A percentile compares a stretch with the other conserved stretches of the same genome.
phyloP scores from a whole-genome alignment of 2,329 filamentous ascomycete species.

The Cordyceps fumosorosea region DNA sequence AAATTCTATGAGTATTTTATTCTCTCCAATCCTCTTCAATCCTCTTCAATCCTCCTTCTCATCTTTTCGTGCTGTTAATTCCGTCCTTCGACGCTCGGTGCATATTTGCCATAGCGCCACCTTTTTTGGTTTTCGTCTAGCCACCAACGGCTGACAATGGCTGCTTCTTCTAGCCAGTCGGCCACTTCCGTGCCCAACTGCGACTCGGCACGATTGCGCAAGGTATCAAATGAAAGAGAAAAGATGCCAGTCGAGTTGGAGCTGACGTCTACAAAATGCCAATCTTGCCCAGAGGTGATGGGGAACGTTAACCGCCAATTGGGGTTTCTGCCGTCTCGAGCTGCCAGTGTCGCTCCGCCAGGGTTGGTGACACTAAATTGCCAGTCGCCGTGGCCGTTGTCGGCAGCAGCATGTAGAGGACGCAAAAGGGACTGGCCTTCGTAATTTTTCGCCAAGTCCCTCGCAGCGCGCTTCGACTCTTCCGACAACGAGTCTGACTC shows the following conservation, averaged over 20 bases:
- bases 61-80: neutral
- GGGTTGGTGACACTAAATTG: conserved; percentile 22
- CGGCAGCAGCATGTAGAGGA: conserved; percentile 16
- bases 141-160: conserved; percentile 28
- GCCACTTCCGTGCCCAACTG: conserved; percentile 9
- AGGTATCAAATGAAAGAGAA: conserved; percentile 7
- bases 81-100: neutral
- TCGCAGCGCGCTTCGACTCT: conserved; percentile 20
- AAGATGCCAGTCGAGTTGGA: conserved; percentile 7
- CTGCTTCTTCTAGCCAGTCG: conserved; percentile 22
- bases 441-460: conserved; percentile 26
- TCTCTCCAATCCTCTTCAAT: neutral
- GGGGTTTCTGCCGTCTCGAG: conserved; percentile 17
- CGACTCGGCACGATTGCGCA: conserved; percentile 1
- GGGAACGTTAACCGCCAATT: conserved; percentile 21
- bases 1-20: neutral
- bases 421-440: conserved; percentile 30
- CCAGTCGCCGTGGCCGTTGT: conserved; percentile 22
- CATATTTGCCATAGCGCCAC: conserved; percentile 25
- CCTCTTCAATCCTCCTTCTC: neutral
- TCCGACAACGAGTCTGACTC: conserved; percentile 27
- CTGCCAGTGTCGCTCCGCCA: conserved; percentile 19
- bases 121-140: conserved; percentile 30
- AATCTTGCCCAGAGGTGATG: conserved; percentile 17
- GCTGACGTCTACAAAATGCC: conserved; percentile 10